Conservation (phyloP, 306 rosid species). For the Castanopsis chinensis region DNA sequence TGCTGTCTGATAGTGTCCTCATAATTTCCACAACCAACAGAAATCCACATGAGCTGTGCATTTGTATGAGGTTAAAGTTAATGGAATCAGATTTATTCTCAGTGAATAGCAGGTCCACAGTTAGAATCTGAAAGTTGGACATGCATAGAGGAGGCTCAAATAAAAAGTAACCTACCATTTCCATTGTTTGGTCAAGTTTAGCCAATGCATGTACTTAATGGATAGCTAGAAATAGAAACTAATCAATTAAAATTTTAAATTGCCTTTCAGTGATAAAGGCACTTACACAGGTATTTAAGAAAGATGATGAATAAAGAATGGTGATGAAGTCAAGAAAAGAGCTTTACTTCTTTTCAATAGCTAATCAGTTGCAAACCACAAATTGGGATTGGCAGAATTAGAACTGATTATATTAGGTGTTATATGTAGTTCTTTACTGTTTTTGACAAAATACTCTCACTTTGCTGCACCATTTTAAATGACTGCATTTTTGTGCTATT, state of each 20-base stretch:
- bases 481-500: neutral
- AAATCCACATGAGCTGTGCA: neutral
- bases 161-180: neutral
- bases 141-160: neutral
- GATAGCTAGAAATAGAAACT: neutral
- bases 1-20: neutral
- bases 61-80: neutral
- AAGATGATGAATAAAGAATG: neutral
- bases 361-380: neutral
- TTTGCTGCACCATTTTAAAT: neutral
- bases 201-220: neutral
- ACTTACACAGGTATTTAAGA: neutral
- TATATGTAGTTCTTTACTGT: neutral
- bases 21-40: neutral
- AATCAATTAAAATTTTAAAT: neutral
- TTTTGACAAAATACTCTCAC: neutral
- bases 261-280: no score
- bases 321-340: neutral
- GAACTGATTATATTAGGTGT: conserved; percentile 3
- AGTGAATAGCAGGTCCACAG: neutral
- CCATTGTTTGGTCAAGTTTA: neutral
- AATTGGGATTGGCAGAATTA: neutral
- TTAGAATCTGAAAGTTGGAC: neutral
- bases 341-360: neutral
- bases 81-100: neutral